Evolutionary conservation across 2,329 filamentous ascomycete species (phyloP).

Genomic region (Nigrograna mackinnonii): DNA sequence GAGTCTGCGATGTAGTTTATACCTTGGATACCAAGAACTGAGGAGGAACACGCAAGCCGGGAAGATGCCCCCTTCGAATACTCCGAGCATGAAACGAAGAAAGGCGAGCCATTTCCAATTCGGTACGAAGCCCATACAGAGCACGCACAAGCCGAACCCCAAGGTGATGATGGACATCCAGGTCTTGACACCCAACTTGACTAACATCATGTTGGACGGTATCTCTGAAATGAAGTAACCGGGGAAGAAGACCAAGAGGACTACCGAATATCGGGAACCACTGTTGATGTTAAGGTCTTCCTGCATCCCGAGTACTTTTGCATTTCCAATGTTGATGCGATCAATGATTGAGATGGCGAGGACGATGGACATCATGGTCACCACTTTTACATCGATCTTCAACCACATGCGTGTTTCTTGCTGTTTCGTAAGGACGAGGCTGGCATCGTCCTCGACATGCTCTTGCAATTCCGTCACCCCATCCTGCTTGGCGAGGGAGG

Average conservation of each 20-base stretch:
- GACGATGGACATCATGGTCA: not conserved
- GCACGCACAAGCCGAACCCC: not conserved
- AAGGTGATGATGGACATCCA: not conserved
- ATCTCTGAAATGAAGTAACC: not conserved
- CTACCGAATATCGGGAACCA: not conserved
- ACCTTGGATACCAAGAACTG: not conserved
- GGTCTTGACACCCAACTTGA: not conserved
- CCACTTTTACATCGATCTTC: not conserved
- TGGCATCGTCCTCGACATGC: no score
- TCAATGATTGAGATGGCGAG: not conserved
- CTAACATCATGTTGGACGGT: not conserved
- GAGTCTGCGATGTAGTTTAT: not conserved
- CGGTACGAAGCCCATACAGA: not conserved
- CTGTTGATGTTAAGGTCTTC: not conserved
- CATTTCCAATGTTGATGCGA: not conserved
- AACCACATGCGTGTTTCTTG: no score
- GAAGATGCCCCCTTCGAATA: not conserved
- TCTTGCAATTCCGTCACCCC: no score
- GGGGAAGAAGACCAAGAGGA: not conserved
- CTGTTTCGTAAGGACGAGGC: no score
- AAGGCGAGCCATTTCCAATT: not conserved
- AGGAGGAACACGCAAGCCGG: not conserved
- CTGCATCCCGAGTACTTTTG: not conserved
- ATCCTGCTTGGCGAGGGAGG: no score
- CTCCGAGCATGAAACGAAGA: not conserved